These are phyloP conservation scores for Macrocybe gigantea DNA, from an alignment of 768 basidiomycete genomes.

Conservation along the genomic window DNA sequence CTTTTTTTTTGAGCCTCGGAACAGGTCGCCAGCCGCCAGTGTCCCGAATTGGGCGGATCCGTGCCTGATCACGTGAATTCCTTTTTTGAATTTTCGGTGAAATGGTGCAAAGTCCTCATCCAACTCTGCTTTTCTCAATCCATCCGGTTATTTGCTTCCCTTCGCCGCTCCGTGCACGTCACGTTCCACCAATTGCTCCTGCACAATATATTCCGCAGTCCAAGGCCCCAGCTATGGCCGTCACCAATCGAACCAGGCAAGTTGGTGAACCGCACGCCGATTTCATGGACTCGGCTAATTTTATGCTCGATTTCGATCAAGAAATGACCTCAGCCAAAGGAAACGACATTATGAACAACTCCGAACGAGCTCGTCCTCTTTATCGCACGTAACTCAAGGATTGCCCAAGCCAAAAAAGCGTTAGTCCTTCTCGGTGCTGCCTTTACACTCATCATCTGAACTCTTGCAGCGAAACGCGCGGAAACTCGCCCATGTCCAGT, in stretches of 20 bases:
- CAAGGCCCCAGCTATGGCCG: constrained; percentile 6
- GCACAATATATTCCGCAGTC: no score
- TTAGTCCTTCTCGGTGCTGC: constrained; percentile 19
- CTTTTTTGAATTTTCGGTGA: not conserved
- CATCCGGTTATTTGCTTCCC: constrained; percentile 20
- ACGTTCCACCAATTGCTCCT: not conserved
- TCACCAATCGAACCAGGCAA: constrained; percentile 24
- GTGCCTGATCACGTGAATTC: constrained; percentile 14
- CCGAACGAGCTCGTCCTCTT: constrained; percentile 23
- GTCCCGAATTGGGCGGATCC: constrained; percentile 3
- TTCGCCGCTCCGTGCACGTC: constrained; percentile 2
- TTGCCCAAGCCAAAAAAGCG: constrained; percentile 42
- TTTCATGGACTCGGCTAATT: no score
- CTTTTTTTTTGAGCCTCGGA: no score
- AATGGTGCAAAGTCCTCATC: constrained; percentile 14
- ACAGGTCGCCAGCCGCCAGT: not conserved
- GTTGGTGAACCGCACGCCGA: constrained; percentile 1
- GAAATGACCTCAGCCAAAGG: constrained; percentile 34
- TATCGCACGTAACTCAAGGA: constrained; percentile 27
- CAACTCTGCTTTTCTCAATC: constrained; percentile 21
- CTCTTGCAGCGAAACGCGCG: constrained; percentile 53
- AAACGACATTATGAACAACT: constrained; percentile 36
- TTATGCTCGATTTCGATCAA: no score
- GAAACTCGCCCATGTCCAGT: constrained; percentile 74
- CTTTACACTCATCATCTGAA: constrained; percentile 4